Base-by-base conservation (phyloP, 495 filamentous ascomycete species). In the Trichoderma virens region DNA sequence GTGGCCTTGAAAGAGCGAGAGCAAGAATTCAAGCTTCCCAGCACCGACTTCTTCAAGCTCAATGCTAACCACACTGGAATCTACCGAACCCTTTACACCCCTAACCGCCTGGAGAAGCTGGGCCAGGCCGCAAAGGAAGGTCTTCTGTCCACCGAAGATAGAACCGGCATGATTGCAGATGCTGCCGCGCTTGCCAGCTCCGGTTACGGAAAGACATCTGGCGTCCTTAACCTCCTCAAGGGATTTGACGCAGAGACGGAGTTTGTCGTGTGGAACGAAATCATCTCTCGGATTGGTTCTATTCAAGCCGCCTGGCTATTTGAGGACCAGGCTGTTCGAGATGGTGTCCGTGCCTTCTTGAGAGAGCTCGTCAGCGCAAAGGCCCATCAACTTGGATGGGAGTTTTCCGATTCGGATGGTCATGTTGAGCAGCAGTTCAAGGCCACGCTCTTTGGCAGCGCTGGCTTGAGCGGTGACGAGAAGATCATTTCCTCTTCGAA, bases 81-180 rank as follows among this genome's bases (percentile, higher is more conserved):
- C 77, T 98, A 96, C 74, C 82, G 93, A 47, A 93, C 92, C 30
- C 96, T 95, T 73, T 95, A 96, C 69, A 89, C 94, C 11, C 86
- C 90, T 47, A 79, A 80, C 38, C 85, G 92, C 25, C 83, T 98
- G 38, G 84, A 81, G 23, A 87, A 90, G 72, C 87, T 98, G 41
- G 89, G 93, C 59, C 51, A 56, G 51, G 51, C 51, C 25, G 81
- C 86, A 59, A 85, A 87, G 51, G 85, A 88, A 38, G 80, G 87
- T 64, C 82, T 86, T 35, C 78, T 98, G 51, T 89, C 85, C 63
- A 85, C 88, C n/a, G 86, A 92, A 72, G 94, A 98, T 76, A 94
- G 92, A 75, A 93, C 97, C 69, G 91, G 90, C 5, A 81, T 96
- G 65, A 85, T 96, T 66, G 91, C 89, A 59, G 94, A 96, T 74